Percentiles rank a stretch among this genome's conserved stretches.
Evolutionary conservation across 2,329 filamentous ascomycete species (phyloP).

Genomic region (Fusarium kyushuense): DNA sequence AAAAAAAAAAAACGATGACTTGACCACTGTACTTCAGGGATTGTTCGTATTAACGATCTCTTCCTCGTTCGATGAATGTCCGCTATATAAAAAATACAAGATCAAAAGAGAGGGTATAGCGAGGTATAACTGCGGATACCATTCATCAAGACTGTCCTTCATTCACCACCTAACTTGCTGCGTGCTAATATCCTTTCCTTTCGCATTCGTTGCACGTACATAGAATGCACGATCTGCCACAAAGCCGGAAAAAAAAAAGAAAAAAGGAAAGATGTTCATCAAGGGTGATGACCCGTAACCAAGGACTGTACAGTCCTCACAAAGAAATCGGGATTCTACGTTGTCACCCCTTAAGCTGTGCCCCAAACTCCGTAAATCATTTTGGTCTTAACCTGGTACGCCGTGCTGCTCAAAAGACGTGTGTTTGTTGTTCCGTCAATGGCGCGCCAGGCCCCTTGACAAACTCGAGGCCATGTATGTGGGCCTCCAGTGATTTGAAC

Average conservation of each 20-base stretch:
- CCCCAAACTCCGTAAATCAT: slow-evolving; percentile 43
- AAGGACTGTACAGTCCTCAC: slow-evolving; percentile 25
- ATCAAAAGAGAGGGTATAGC: slow-evolving; percentile 7
- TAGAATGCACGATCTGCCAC: slow-evolving; percentile 27
- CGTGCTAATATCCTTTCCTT: slow-evolving; percentile 14
- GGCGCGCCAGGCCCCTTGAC: slow-evolving; percentile 40
- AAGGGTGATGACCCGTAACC: slow-evolving; percentile 25
- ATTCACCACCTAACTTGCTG: neutral
- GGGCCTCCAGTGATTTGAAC: slow-evolving; percentile 19
- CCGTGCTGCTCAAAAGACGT: slow-evolving; percentile 47
- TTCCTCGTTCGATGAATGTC: slow-evolving; percentile 8
- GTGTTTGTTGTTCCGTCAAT: slow-evolving; percentile 38
- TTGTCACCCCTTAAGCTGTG: slow-evolving; percentile 31
- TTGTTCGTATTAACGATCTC: slow-evolving; percentile 19
- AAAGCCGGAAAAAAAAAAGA: too few species aligned
- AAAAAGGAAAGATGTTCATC: slow-evolving; percentile 22
- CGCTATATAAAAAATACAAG: slow-evolving; percentile 8
- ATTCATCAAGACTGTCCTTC: slow-evolving; percentile 18
- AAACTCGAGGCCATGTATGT: slow-evolving; percentile 13
- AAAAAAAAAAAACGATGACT: slow-evolving; percentile 7
- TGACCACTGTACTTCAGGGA: neutral
- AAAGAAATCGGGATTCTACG: slow-evolving; percentile 37
- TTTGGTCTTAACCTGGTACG: slow-evolving; percentile 43
- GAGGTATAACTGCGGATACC: slow-evolving; percentile 26
- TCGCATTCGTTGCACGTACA: slow-evolving; percentile 29